A percentile compares a stretch with the other conserved stretches of the same genome.
These are phyloP conservation scores for Daldinia childiae DNA, from an alignment of 495 filamentous ascomycete genomes.

Conservation along the genomic window DNA sequence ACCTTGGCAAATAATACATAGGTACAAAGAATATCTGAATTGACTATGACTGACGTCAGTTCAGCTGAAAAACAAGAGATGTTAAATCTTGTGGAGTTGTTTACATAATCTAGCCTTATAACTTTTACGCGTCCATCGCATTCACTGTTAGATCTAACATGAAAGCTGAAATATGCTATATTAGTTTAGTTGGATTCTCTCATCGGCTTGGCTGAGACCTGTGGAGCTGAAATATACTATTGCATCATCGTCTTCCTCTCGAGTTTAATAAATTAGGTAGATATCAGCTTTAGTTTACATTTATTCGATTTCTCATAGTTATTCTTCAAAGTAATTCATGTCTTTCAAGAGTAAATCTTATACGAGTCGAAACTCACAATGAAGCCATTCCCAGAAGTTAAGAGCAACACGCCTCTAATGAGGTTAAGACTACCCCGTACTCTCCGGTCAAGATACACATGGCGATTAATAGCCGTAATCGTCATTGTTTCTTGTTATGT, in stretches of 20 bases:
- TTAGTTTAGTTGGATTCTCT: background rate
- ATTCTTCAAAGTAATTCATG: background rate
- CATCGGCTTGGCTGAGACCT: background rate
- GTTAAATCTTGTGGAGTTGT: background rate
- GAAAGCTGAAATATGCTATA: slow-evolving; percentile 19
- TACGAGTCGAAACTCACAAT: slow-evolving; percentile 19
- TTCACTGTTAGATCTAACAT: background rate
- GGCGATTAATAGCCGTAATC: slow-evolving; percentile 46
- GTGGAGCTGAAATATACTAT: no score
- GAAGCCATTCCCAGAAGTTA: slow-evolving; percentile 30
- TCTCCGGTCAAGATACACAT: slow-evolving; percentile 33
- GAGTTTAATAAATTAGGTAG: background rate
- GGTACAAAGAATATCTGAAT: background rate
- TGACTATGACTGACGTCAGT: slow-evolving; percentile 8
- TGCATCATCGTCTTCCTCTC: slow-evolving; percentile 23
- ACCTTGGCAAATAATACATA: background rate
- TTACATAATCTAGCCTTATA: slow-evolving; percentile 4
- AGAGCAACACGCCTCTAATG: slow-evolving; percentile 3
- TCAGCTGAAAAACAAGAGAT: background rate
- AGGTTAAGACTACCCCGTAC: slow-evolving; percentile 7
- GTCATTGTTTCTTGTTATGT: slow-evolving; percentile 50
- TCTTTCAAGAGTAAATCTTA: background rate
- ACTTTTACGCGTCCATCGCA: background rate
- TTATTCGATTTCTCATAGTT: background rate
- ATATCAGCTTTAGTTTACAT: background rate